Evolutionary conservation across 331 rosid species (phyloP), one percentile per base, ranked within the genome.

Genomic region (Quercus tomentella): DNA sequence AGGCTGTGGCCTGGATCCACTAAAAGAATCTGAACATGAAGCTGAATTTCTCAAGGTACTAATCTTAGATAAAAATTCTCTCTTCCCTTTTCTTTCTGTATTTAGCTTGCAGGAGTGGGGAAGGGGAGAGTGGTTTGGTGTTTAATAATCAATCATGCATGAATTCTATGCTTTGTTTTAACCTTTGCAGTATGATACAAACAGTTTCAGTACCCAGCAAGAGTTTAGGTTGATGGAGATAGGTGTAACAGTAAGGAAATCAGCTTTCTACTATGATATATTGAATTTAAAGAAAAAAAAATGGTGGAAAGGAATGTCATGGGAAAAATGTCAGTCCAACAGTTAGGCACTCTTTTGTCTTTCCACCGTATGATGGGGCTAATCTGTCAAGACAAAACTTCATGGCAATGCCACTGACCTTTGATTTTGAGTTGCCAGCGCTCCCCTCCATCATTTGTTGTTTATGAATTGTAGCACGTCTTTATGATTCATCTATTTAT

Each of bases 161-260:
- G 52, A 45, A 45, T 2, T 45, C 52, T 45, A 9, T 45, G 15
- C 52, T 45, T 45, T 45, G 52, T 9, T 45, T 45, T 45, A 9
- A 11, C 52, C 15, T 45, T 45, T 74, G 70, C 89, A 87, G 91
- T 82, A 83, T 15, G 82, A 87, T 73, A 85, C 82, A 49, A 87
- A 83, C 12, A 45, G 52, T 33, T 65, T 87, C 78, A 87, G 91
- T 71, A 52, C 75, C 18, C 85, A 84, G 37, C 88, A 87, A 75
- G 84, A 85, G 76, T 80, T 77, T 0, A 75, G 89, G 74, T 28
- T 88, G 35, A 85, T 82, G 85, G 87, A 85, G 70, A 88, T 85
- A 89, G 91, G 89, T 1, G 91, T 89, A 77, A 87, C 91, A 54
- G 87, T 87, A 52, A 87, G 89, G 63, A 88, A 82, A 72, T 81